Base-by-base conservation (phyloP, 495 filamentous ascomycete species). In the Lophium mytilinum region DNA sequence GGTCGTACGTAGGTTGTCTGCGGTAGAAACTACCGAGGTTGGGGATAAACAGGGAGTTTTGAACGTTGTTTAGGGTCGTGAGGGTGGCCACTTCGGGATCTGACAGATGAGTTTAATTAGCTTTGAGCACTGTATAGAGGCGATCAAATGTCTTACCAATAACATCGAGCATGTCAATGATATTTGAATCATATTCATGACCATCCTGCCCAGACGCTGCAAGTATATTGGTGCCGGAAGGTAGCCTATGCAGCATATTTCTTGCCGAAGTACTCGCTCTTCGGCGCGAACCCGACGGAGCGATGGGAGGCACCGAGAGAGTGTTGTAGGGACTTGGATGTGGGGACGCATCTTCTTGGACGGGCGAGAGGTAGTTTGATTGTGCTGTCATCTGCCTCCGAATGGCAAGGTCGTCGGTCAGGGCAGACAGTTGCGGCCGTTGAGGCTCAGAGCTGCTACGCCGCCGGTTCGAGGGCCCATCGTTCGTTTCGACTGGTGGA, bases 31-130 rank as follows among this genome's bases (percentile, higher is more conserved):
- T 48, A 6, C 71, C 64, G 18, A 89, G 70, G n/a, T 86, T 82
- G 0, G 85, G 85, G 34, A 89, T 70, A 67, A 90, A 88, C 7
- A 90, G 78, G 0, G 85, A 88, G 63, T 90, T 90, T 53, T 89
- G 85, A 9, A 90, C 83, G 66, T 90, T 90, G 50, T 84, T 90
- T 4, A 90, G 76, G 49, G 83, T 88, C 0, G 84, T 85, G 0
- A 90, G 71, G 4, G 84, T 84, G 6, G 83, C 80, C 1, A 90
- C 83, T 72, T 90, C 84, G 9, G 86, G 86, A 56, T 90, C 86
- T 88, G 2, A 50, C n/a, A 30, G 9, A 50, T 17, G 14, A 15
- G 11, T 52, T 37, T 8, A 35, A 46, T 56, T 42, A 51, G 51
- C n/a, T 18, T n/a, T 33, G 2, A 30, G 19, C 43, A 6, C 21